Percentiles rank a stretch among this genome's conserved stretches.
Evolutionary conservation across 2,329 filamentous ascomycete species (phyloP).

Genomic region (Cercospora sojina): DNA sequence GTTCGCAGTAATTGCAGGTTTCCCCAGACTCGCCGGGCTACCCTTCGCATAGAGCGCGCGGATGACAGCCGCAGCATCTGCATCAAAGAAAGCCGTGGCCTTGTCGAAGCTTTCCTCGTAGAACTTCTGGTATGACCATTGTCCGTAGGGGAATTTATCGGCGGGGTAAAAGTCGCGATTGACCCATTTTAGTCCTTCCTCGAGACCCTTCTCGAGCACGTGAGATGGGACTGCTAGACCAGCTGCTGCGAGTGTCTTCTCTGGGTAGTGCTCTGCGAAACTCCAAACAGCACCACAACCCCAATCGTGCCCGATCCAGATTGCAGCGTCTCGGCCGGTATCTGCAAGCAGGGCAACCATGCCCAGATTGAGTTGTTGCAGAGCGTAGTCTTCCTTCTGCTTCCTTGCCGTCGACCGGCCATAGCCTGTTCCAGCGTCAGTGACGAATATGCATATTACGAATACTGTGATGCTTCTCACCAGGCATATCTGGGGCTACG

Average conservation of each 20-base stretch:
- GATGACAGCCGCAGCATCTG: constrained; percentile 29
- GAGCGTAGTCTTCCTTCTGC: constrained; percentile 35
- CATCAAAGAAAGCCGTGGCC: constrained; percentile 24
- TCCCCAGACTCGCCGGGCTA: constrained; percentile 30
- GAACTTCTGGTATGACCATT: constrained; percentile 40
- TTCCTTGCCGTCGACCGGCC: constrained; percentile 36
- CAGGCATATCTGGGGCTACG: constrained; percentile 38
- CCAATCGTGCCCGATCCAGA: constrained; percentile 54
- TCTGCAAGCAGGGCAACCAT: constrained; percentile 44
- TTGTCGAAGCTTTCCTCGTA: constrained; percentile 36
- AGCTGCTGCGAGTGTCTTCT: constrained; percentile 35
- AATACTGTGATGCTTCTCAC: constrained; percentile 1
- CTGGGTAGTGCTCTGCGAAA: constrained; percentile 33
- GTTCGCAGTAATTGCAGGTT: constrained; percentile 29
- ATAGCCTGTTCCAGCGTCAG: constrained; percentile 29
- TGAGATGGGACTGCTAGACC: constrained; percentile 44
- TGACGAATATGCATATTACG: background rate
- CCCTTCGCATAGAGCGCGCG: constrained; percentile 32
- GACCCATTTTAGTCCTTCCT: constrained; percentile 38
- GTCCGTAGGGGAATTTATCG: constrained; percentile 43
- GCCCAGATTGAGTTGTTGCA: constrained; percentile 33
- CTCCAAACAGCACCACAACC: constrained; percentile 37
- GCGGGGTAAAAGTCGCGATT: constrained; percentile 50
- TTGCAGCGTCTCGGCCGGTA: constrained; percentile 41
- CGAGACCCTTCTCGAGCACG: constrained; percentile 44